Conservation (phyloP, 2,329 filamentous ascomycete species). For the Daldinia sp. region DNA sequence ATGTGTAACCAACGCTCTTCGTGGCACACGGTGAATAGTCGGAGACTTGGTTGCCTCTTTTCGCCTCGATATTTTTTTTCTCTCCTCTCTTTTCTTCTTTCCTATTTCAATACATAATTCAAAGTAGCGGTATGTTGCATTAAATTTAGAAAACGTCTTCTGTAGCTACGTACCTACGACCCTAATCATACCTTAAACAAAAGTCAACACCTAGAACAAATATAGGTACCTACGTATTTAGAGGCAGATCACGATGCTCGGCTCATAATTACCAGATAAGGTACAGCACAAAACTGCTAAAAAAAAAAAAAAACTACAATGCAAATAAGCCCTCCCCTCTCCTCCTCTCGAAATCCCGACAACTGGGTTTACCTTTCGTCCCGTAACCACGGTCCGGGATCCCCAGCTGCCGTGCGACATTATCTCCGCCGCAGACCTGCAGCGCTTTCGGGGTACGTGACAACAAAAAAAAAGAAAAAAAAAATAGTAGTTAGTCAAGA, state of each 20-base stretch:
- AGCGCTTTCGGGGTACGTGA: neutral
- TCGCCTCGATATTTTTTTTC: neutral
- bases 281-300: no score
- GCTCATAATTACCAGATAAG: neutral
- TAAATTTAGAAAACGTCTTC: neutral
- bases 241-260: neutral
- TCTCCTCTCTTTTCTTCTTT: neutral
- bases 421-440: slow-evolving; percentile 3
- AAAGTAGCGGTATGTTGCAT: neutral
- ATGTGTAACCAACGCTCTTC: slow-evolving; percentile 7
- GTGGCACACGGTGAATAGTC: neutral
- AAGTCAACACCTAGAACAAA: neutral
- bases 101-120: neutral
- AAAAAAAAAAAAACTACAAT: neutral
- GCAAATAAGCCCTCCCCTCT: neutral
- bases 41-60: neutral
- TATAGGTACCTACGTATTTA: neutral
- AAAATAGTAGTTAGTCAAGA: no score
- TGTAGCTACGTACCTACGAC: no score
- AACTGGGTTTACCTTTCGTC: slow-evolving; percentile 18
- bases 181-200: neutral
- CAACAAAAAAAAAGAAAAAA: neutral
- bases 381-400: slow-evolving; percentile 31
- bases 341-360: slow-evolving; percentile 20
- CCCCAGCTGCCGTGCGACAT: slow-evolving; percentile 33